These are phyloP conservation scores for Sordariomycetes sp. DNA, from an alignment of 2,329 filamentous ascomycete species.

Conservation along the genomic window DNA sequence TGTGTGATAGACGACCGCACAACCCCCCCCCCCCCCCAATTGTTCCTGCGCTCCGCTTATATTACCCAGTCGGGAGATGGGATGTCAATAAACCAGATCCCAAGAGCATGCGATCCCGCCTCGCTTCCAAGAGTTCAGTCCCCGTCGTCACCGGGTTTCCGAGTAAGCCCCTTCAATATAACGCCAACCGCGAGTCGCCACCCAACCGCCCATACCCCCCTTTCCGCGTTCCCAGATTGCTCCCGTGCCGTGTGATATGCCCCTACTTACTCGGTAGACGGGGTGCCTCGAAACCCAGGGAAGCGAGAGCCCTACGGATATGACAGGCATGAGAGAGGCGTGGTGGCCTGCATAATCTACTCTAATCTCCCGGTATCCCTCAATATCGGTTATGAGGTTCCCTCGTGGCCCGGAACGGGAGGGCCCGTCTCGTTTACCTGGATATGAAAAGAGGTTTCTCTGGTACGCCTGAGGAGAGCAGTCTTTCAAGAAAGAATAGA, in stretches of 20 bases:
- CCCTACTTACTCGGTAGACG: background rate
- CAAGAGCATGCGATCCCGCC: background rate
- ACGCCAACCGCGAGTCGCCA: background rate
- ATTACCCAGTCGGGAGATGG: background rate
- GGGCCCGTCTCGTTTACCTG: background rate
- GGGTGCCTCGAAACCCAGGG: background rate
- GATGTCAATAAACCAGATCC: background rate
- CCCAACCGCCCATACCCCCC: background rate
- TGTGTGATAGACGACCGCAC: background rate
- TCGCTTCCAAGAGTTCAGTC: background rate
- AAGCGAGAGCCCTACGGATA: background rate
- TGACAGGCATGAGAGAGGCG: background rate
- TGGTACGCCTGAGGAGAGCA: background rate
- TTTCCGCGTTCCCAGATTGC: background rate
- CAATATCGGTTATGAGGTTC: background rate
- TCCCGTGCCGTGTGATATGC: background rate
- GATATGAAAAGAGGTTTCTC: background rate
- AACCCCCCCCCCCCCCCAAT: background rate
- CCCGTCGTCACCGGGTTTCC: background rate
- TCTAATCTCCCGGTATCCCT: background rate
- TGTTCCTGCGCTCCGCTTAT: background rate
- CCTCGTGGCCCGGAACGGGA: background rate
- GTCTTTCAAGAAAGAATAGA: background rate
- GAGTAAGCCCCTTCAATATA: background rate
- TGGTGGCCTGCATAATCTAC: background rate